A percentile compares a stretch with the other conserved stretches of the same genome.
Conservation (phyloP, 805 yeast species). For the Kockiozyma suomiensis region DNA sequence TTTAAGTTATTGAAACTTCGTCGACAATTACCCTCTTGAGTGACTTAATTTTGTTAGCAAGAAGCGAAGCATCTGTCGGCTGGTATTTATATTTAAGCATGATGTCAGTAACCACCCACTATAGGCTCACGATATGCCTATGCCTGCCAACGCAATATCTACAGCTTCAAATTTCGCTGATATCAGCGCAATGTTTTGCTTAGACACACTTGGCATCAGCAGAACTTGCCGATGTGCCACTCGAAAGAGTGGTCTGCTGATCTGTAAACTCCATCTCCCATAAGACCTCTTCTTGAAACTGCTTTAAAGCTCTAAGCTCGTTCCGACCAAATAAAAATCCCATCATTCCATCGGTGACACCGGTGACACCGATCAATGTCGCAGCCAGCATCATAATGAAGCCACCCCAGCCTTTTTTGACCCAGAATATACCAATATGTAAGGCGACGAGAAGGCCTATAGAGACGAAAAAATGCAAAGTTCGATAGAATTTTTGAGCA, state of each 20-base stretch:
- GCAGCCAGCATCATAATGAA: slow-evolving; percentile 65
- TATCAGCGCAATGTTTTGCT: neutral
- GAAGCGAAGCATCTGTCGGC: no score
- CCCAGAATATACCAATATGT: slow-evolving; percentile 60
- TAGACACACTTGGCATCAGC: neutral
- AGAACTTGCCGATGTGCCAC: neutral
- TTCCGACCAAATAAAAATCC: slow-evolving; percentile 76
- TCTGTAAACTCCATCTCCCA: slow-evolving; percentile 34
- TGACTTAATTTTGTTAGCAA: no score
- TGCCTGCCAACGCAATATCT: no score
- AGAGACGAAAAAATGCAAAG: slow-evolving; percentile 63
- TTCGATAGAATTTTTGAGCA: slow-evolving; percentile 67
- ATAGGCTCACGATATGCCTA: no score
- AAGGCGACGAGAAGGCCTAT: slow-evolving; percentile 56
- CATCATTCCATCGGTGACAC: slow-evolving; percentile 73
- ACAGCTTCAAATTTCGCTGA: no score
- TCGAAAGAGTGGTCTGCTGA: neutral
- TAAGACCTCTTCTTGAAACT: slow-evolving; percentile 68
- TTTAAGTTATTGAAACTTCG: no score
- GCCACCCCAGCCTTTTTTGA: slow-evolving; percentile 54
- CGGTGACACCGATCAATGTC: slow-evolving; percentile 61
- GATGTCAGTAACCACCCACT: no score
- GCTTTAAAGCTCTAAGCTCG: slow-evolving; percentile 77
- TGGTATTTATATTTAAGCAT: no score
- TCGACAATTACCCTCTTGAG: no score